Base-by-base conservation (phyloP, 805 yeast species). In the Starmera pachycereana region DNA sequence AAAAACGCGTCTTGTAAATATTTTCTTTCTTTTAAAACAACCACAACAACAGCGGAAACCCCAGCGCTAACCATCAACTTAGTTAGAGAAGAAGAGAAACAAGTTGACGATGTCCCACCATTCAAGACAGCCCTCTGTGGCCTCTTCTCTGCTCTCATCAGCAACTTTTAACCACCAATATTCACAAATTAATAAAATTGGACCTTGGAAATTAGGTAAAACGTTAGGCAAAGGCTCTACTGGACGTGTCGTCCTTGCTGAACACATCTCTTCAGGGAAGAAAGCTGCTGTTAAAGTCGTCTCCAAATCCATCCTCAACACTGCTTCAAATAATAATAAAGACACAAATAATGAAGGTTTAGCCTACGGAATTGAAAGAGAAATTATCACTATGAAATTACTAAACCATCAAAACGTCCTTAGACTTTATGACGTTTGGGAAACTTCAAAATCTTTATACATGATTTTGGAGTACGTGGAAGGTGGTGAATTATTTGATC, bases 401-500 rank as follows among this genome's bases (percentile, higher is more conserved):
- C 76, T 92, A 36, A 85, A 92, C 44, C 97, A 92, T 60, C 87
- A 95, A 11, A 90, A 92, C 54, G 92, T 92, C 19, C 78, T 92
- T 74, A 83, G 92, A 22, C 68, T 92, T 32, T 92, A 88, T 57
- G 98, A 92, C 56, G 98, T 92, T 19, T 92, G 97, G 97, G 98
- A 92, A 61, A 90, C 94, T 48, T 81, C 87, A 48, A 87, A 86
- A 54, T 96, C 90, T 44, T 68, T 92, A 42, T 84, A 80, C 52
- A 59, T 84, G 47, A 87, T 84, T 12, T 62, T 84, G 38, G 94
- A 84, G 56, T 84, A 82, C 56, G 90, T 84, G 29, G 89, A 84
- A 58, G 90, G 92, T n/a, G 94, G 94, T 43, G 94, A 84, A 59
- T 62, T 84, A 40, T 84, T 84, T 49, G 92, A 84, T 52, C 69